Percentiles rank a stretch among this genome's conserved stretches.
phyloP scores from a whole-genome alignment of 306 rosid genomes.

The Luffa acutangula region DNA sequence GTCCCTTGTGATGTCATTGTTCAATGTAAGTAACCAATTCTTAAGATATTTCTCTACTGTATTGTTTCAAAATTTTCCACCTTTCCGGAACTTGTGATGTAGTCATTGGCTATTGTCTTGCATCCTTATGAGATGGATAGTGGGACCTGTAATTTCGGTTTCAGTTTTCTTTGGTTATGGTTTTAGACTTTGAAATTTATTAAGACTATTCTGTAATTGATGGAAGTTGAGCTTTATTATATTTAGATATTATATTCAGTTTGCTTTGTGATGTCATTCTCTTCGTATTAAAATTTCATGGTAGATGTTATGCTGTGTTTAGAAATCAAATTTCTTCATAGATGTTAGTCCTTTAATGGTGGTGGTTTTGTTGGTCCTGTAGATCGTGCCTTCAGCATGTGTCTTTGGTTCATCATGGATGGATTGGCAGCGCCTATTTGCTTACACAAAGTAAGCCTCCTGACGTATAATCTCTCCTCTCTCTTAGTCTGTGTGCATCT shows the following conservation, averaged over 20 bases:
- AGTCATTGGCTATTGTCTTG: not conserved
- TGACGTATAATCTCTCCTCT: not conserved
- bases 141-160: not conserved
- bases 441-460: constrained; percentile 46
- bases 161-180: not conserved
- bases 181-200: not conserved
- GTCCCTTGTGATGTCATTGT: constrained; percentile 81
- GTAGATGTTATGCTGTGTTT: not conserved
- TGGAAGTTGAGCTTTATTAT: not conserved
- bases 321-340: not conserved
- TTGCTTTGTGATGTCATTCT: not conserved
- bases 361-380: constrained; percentile 11
- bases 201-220: not conserved
- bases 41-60: not conserved
- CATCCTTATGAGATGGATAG: not conserved
- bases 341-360: not conserved
- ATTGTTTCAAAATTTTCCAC: not conserved
- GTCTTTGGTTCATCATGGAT: constrained; percentile 73
- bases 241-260: not conserved
- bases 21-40: constrained; percentile 41
- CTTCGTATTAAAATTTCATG: not conserved
- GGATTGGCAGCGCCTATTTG: constrained; percentile 76
- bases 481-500: not conserved
- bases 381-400: constrained; percentile 76
- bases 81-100: not conserved